These are phyloP conservation scores for Bipolaris sorokiniana DNA, from an alignment of 2,329 filamentous ascomycete species.

Conservation along the genomic window DNA sequence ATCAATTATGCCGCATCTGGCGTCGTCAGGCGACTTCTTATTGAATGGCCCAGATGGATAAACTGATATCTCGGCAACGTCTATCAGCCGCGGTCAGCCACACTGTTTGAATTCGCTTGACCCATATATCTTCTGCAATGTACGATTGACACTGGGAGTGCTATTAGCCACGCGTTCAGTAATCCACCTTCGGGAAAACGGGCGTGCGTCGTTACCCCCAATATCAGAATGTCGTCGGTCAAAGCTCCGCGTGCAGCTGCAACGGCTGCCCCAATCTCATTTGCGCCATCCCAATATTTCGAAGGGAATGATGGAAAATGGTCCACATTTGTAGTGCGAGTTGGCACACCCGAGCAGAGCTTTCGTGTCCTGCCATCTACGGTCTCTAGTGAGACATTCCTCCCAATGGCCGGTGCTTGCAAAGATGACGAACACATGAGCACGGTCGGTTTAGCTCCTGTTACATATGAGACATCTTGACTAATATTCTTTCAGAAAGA, in stretches of 20 bases:
- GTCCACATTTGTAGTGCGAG: slow-evolving; percentile 36
- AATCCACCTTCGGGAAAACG: neutral
- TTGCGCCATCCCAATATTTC: neutral
- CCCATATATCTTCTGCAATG: neutral
- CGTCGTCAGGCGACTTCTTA: neutral
- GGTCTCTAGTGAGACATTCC: slow-evolving; percentile 14
- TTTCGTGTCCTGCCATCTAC: slow-evolving; percentile 37
- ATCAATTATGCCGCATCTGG: neutral
- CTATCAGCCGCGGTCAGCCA: neutral
- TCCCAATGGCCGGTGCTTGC: slow-evolving; percentile 17
- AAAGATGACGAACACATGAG: slow-evolving; percentile 10
- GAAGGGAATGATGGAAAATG: slow-evolving; percentile 26
- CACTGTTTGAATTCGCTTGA: neutral
- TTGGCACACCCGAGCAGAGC: slow-evolving; percentile 37
- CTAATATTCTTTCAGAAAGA: neutral
- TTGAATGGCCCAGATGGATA: neutral
- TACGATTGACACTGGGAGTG: neutral
- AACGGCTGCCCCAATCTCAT: neutral
- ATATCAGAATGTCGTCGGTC: neutral
- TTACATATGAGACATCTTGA: neutral
- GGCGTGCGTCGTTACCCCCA: neutral
- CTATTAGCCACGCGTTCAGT: neutral
- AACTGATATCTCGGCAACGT: neutral
- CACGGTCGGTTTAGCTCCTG: neutral
- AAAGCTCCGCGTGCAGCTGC: neutral